Conservation (phyloP, 1,284 basidiomycete genomes). For the Rhizopogon parksii region DNA sequence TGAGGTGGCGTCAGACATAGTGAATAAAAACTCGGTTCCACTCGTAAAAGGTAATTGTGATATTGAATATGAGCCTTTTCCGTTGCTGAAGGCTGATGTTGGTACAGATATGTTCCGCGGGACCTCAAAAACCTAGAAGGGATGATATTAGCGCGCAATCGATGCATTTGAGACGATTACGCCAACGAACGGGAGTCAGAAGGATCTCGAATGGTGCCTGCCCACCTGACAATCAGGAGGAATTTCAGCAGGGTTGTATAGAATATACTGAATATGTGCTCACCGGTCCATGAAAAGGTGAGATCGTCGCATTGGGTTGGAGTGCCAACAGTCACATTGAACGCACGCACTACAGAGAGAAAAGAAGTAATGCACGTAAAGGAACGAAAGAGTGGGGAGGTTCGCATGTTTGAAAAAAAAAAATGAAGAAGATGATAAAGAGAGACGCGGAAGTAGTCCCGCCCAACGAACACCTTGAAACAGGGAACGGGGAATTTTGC, state of each 20-base stretch:
- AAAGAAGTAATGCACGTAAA: slow-evolving; percentile 19
- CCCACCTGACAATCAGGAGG: slow-evolving; percentile 43
- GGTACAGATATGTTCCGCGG: slow-evolving; percentile 54
- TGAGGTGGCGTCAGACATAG: slow-evolving; percentile 68
- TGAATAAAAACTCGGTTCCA: slow-evolving; percentile 41
- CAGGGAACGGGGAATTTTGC: slow-evolving; percentile 9
- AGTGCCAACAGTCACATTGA: slow-evolving; percentile 43
- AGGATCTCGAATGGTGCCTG: slow-evolving; percentile 52
- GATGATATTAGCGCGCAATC: not conserved
- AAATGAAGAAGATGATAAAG: slow-evolving; percentile 9
- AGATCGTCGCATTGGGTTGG: slow-evolving; percentile 59
- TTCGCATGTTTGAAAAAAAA: slow-evolving; percentile 20
- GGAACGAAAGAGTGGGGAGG: slow-evolving; percentile 8
- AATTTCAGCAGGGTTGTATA: slow-evolving; percentile 1
- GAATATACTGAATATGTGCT: slow-evolving; percentile 15
- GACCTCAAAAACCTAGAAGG: slow-evolving; percentile 17
- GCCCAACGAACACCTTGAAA: slow-evolving; percentile 5
- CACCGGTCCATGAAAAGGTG: slow-evolving; percentile 57
- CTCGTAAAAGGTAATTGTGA: slow-evolving; percentile 37
- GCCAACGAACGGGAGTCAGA: slow-evolving; percentile 50
- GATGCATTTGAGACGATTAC: not conserved
- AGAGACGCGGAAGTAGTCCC: slow-evolving; percentile 3
- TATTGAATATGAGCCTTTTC: slow-evolving; percentile 46
- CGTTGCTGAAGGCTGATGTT: slow-evolving; percentile 44
- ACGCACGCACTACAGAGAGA: slow-evolving; percentile 32